Base-by-base conservation (phyloP, 2,329 filamentous ascomycete genomes). In the Diaporthe caulivora region DNA sequence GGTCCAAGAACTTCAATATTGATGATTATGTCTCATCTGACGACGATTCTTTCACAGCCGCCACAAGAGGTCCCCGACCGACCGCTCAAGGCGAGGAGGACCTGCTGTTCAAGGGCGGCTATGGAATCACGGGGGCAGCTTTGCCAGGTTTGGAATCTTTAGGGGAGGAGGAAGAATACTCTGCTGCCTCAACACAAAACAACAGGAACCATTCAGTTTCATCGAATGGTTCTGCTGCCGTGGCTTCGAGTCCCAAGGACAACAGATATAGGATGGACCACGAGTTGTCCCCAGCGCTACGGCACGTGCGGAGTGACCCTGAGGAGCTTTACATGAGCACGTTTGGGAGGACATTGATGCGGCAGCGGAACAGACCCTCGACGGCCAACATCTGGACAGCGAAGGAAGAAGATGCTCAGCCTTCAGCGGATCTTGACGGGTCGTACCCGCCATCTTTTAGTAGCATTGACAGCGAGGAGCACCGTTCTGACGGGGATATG, bases 11-110 rank as follows among this genome's bases (percentile, higher is more conserved):
- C 6, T 83, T 83, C 76, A 83, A 83, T 73, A 82, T 84, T 10
- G 82, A 84, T 72, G 83, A 84, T 74, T 82, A 83, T 73, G 49
- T 83, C 21, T 83, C 82, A 0, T 81, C 82, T 0, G 83, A 85
- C 67, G 80, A 80, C 21, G 83, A 84, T 21, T 82, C 81, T 0
- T 78, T 84, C 11, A 78, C 75, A 15, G 75, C 74, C 37, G 49
- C 53, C 8, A 67, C 44, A 58, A 62, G 47, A 10, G 13, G 29
- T 1, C 53, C 44, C 60, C 68, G 77, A 42, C 55, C 77, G 37
- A 76, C 78, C 3, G 79, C 76, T 13, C 79, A 80, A 17, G 80
- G 80, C 26, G 84, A 84, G 54, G 82, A 84, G 60, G 79, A 81
- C 6, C 78, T 85, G 0, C 75, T 85, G 0, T 84, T 85, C 73